phyloP scores from a whole-genome alignment of 176 grass and related monocot species.

The Oryza longistaminata region DNA sequence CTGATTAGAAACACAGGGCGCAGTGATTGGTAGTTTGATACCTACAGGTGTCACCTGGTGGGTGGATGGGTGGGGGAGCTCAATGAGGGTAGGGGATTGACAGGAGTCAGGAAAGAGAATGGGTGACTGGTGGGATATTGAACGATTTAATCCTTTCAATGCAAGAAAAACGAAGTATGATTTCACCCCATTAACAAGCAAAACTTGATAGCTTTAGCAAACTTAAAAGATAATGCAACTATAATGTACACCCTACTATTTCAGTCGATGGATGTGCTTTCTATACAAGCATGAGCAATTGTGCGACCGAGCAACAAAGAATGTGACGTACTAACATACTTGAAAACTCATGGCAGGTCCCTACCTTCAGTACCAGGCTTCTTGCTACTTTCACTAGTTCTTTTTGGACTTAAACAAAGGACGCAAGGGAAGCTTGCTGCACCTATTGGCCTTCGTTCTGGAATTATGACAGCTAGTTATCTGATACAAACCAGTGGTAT shows the following conservation, averaged over 20 bases:
- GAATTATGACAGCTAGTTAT: slow-evolving; percentile 83
- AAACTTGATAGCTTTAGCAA: not conserved
- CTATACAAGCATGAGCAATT: slow-evolving; percentile 12
- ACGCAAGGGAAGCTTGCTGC: slow-evolving; percentile 67
- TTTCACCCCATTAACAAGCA: slow-evolving; percentile 10
- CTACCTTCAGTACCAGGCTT: slow-evolving; percentile 76
- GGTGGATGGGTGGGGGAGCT: not conserved
- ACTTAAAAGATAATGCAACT: not conserved
- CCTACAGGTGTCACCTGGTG: not conserved
- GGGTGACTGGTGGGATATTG: not conserved
- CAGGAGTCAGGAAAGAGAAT: not conserved
- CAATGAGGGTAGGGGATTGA: not conserved
- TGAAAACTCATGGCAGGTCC: slow-evolving; percentile 68
- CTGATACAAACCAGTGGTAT: slow-evolving; percentile 62
- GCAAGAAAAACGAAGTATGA: slow-evolving; percentile 15
- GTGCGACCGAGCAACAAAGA: slow-evolving; percentile 4
- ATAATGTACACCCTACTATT: not conserved
- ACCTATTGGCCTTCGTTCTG: slow-evolving; percentile 79
- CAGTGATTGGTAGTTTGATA: not conserved
- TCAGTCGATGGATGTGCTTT: not conserved
- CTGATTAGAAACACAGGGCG: not conserved
- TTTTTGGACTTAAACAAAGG: slow-evolving; percentile 88
- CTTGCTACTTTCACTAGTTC: slow-evolving; percentile 76
- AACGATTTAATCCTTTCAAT: not conserved
- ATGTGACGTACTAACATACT: not conserved